These are phyloP conservation scores for Hordeum pubiflorum DNA, from an alignment of 202 grass and related monocot genomes.

Conservation along the genomic window DNA sequence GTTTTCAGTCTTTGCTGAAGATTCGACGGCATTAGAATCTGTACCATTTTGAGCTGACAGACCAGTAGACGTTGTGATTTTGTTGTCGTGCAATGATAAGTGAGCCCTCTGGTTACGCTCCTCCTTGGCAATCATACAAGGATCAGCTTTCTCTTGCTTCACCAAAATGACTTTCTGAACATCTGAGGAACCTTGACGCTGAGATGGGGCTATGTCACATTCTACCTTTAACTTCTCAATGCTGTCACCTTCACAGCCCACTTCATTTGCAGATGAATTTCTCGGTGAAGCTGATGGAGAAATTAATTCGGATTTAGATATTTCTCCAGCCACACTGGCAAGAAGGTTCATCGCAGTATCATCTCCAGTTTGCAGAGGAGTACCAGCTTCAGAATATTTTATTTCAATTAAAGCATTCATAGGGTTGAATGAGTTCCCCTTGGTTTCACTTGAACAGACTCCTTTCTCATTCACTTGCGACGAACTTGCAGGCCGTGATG, in stretches of 20 bases:
- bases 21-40: slow-evolving; percentile 31
- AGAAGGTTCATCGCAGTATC: slow-evolving; percentile 93
- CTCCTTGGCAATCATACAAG: slow-evolving; percentile 22
- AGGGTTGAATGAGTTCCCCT: slow-evolving; percentile 59
- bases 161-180: slow-evolving; percentile 4
- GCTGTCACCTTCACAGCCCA: slow-evolving; percentile 34
- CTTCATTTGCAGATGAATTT: slow-evolving; percentile 38
- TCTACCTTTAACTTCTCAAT: slow-evolving; percentile 38
- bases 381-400: slow-evolving; percentile 65
- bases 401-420: slow-evolving; percentile 94
- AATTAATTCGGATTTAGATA: slow-evolving; percentile 70
- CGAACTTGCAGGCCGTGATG: slow-evolving; percentile 33
- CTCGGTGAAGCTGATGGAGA: slow-evolving; percentile 40
- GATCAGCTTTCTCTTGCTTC: slow-evolving; percentile 35
- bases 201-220: slow-evolving; percentile 16
- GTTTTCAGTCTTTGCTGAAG: slow-evolving; percentile 25
- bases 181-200: slow-evolving; percentile 9
- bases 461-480: slow-evolving; percentile 55
- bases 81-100: slow-evolving; percentile 24
- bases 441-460: slow-evolving; percentile 31
- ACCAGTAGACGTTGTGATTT: slow-evolving; percentile 6
- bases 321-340: slow-evolving; percentile 82
- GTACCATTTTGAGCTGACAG: slow-evolving; percentile 21
- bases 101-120: not conserved
- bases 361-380: slow-evolving; percentile 50